A percentile compares a stretch with the other conserved stretches of the same genome.
Conservation (phyloP, 345 rosid species). For the Linum trigynum region DNA sequence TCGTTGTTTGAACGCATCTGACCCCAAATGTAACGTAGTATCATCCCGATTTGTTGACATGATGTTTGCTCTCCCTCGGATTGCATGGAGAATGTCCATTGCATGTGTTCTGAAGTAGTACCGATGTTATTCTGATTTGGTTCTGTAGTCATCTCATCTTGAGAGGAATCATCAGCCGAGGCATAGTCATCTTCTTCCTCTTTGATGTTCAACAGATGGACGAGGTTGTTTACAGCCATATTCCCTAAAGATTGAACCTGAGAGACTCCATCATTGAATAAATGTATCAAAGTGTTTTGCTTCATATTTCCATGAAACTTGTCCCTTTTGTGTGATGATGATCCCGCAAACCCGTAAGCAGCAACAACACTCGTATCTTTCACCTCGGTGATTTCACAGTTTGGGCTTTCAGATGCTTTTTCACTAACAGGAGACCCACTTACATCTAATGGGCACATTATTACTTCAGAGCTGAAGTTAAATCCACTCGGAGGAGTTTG, state of each 20-base stretch:
- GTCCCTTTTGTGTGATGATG: conserved; percentile 4
- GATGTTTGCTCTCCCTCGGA: conserved; percentile 18
- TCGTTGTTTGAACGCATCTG: conserved; percentile 37
- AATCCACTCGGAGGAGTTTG: not conserved
- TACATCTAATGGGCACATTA: conserved; percentile 13
- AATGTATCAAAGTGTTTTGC: conserved; percentile 16
- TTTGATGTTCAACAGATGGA: conserved; percentile 28
- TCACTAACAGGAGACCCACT: conserved; percentile 19
- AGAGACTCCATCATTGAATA: conserved; percentile 31
- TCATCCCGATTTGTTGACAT: conserved; percentile 23
- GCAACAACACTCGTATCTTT: conserved; percentile 7
- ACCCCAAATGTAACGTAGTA: conserved; percentile 29
- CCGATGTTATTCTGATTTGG: conserved; percentile 20
- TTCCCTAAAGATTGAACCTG: conserved; percentile 32
- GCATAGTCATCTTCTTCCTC: conserved; percentile 10
- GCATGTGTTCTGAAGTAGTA: conserved; percentile 12
- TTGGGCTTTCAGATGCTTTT: conserved; percentile 3
- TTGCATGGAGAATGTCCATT: conserved; percentile 14
- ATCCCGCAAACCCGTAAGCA: conserved; percentile 5
- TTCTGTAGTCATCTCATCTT: conserved; percentile 17
- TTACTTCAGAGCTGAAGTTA: conserved; percentile 11
- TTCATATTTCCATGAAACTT: conserved; percentile 14
- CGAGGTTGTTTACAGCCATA: conserved; percentile 29
- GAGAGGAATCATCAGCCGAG: conserved; percentile 12
- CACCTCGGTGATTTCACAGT: conserved; percentile 14